Evolutionary conservation across 371 early-diverging fungal species (phyloP).

Genomic region (Mucor circinelloides): DNA sequence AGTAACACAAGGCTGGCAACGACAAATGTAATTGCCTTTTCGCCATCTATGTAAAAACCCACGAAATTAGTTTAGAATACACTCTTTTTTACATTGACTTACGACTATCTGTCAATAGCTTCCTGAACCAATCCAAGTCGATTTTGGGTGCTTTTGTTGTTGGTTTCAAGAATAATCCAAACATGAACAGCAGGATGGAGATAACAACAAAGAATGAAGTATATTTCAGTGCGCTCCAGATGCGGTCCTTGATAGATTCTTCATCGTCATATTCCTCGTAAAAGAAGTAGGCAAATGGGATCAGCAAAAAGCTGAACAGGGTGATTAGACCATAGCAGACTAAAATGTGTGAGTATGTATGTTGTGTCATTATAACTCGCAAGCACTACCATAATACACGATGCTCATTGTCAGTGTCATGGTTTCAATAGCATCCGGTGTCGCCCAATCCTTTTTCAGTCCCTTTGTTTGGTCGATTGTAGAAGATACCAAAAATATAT

Average conservation of each 20-base stretch:
- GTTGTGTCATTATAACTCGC: neutral
- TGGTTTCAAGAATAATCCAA: constrained; percentile 53
- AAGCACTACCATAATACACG: constrained; percentile 57
- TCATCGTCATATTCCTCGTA: constrained; percentile 65
- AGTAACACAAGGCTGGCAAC: constrained; percentile 41
- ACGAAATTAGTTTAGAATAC: neutral
- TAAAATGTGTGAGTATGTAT: constrained; percentile 12
- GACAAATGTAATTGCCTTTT: constrained; percentile 45
- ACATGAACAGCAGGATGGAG: constrained; percentile 39
- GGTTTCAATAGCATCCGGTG: constrained; percentile 46
- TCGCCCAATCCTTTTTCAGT: constrained; percentile 67
- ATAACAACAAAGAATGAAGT: constrained; percentile 61
- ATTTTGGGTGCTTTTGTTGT: constrained; percentile 34
- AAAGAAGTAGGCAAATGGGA: constrained; percentile 71
- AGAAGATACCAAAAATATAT: constrained; percentile 70
- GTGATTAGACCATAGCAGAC: constrained; percentile 56
- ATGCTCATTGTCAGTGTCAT: constrained; percentile 49
- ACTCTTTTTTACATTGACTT: constrained; percentile 15
- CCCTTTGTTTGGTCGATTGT: constrained; percentile 62
- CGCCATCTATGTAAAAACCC: constrained; percentile 32
- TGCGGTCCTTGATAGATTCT: constrained; percentile 30
- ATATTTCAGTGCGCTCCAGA: constrained; percentile 52
- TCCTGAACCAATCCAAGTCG: constrained; percentile 60
- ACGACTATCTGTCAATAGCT: constrained; percentile 50
- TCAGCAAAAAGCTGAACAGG: constrained; percentile 53